Evolutionary conservation across 1,284 basidiomycete genomes (phyloP).

Genomic region (Wolfiporia cocos): DNA sequence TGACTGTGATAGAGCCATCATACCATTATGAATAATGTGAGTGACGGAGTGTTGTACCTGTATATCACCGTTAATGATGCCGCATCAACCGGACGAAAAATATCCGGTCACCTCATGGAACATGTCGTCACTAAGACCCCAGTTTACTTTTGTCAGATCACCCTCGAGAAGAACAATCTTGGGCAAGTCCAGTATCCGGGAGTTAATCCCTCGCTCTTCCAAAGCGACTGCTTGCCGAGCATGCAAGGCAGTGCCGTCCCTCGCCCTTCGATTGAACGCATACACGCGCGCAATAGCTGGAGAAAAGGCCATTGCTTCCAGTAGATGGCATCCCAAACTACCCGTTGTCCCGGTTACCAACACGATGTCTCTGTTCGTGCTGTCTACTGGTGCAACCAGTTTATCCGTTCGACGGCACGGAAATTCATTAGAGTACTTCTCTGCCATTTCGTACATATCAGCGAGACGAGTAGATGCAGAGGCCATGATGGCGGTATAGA

Average conservation of each 20-base stretch:
- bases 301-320: conserved; percentile 18
- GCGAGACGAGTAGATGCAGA: background rate
- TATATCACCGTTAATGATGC: background rate
- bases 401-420: background rate
- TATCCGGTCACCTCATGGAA: background rate
- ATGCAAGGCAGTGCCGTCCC: conserved; percentile 5
- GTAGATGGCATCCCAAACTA: conserved; percentile 24
- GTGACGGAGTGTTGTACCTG: conserved; percentile 17
- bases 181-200: background rate
- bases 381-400: background rate
- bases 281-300: conserved; percentile 20
- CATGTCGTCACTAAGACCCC: background rate
- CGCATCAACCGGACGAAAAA: background rate
- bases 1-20: background rate
- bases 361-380: conserved; percentile 14
- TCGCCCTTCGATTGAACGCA: conserved; percentile 23
- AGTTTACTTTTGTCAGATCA: background rate
- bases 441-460: background rate
- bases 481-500: background rate
- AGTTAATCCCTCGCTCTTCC: background rate
- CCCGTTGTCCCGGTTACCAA: conserved; percentile 33
- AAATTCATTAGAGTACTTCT: background rate
- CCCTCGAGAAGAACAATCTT: background rate
- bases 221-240: background rate
- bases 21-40: conserved; percentile 28